phyloP scores from a whole-genome alignment of 2,329 filamentous ascomycete genomes.

The Monascus ruber region DNA sequence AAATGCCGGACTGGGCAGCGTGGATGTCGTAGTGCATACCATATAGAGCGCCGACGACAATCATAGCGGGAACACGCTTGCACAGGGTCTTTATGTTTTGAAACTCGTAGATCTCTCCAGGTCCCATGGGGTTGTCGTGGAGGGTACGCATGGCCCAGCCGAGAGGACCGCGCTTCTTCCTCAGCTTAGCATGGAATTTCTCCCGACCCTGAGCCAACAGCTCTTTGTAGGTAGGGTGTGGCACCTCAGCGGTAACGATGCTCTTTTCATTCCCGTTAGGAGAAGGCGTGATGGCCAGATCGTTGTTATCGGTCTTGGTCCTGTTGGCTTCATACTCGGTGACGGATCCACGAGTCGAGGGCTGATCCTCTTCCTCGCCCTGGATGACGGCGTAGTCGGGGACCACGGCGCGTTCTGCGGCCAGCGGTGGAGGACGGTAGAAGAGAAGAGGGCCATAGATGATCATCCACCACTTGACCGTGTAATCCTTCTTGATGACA shows the following conservation, averaged over 20 bases:
- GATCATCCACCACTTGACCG: slow-evolving; percentile 52
- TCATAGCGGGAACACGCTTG: slow-evolving; percentile 58
- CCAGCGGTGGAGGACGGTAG: slow-evolving; percentile 44
- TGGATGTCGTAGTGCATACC: slow-evolving; percentile 76
- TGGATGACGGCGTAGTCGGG: slow-evolving; percentile 72
- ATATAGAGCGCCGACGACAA: slow-evolving; percentile 55
- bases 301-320: neutral
- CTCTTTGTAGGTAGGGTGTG: slow-evolving; percentile 50
- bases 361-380: slow-evolving; percentile 43
- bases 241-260: slow-evolving; percentile 37
- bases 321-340: slow-evolving; percentile 17
- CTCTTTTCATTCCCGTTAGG: slow-evolving; percentile 23
- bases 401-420: slow-evolving; percentile 46
- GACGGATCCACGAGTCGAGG: slow-evolving; percentile 19
- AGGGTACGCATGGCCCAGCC: slow-evolving; percentile 74
- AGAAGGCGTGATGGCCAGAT: slow-evolving; percentile 11
- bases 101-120: slow-evolving; percentile 62
- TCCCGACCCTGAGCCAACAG: slow-evolving; percentile 47
- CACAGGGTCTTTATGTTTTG: slow-evolving; percentile 54
- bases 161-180: slow-evolving; percentile 53
- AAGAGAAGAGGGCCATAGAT: slow-evolving; percentile 54
- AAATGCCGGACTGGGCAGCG: slow-evolving; percentile 58
- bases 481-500: slow-evolving; percentile 57
- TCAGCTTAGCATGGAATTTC: slow-evolving; percentile 52
- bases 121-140: slow-evolving; percentile 59